Evolutionary conservation across 2,329 filamentous ascomycete species (phyloP).

Genomic region (Furcasterigmium sp.): DNA sequence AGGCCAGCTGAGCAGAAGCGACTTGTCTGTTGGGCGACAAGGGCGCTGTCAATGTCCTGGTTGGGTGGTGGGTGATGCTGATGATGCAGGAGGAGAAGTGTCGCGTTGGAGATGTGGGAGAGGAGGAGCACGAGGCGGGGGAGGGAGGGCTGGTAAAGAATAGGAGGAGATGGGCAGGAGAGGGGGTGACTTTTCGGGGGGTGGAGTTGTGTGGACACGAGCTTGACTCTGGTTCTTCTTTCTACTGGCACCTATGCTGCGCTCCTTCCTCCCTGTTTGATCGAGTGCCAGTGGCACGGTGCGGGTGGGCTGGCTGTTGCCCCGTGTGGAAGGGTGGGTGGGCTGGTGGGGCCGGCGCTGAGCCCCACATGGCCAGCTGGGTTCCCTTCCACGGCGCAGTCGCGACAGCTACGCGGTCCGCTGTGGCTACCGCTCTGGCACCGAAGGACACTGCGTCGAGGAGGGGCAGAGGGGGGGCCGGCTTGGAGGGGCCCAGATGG

Average conservation of each 20-base stretch:
- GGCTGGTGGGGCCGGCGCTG: too few species aligned
- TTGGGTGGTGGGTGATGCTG: slow-evolving; percentile 4
- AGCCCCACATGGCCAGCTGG: too few species aligned
- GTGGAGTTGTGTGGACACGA: neutral
- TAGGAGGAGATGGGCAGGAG: neutral
- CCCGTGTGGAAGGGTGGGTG: too few species aligned
- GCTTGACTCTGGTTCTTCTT: too few species aligned
- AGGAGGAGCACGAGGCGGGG: slow-evolving; percentile 1
- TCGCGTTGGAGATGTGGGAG: neutral
- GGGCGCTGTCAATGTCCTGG: slow-evolving; percentile 6
- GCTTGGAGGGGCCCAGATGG: too few species aligned
- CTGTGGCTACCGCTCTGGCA: too few species aligned
- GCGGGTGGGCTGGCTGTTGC: neutral
- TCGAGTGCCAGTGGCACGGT: neutral
- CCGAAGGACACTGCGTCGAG: too few species aligned
- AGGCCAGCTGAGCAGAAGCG: slow-evolving; percentile 10
- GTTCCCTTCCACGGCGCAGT: too few species aligned
- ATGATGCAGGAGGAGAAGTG: slow-evolving; percentile 16
- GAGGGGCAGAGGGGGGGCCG: too few species aligned
- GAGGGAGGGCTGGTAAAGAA: slow-evolving; percentile 1
- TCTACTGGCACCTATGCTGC: too few species aligned
- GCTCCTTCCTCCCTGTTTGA: neutral
- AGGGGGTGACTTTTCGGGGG: neutral
- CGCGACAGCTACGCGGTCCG: too few species aligned
- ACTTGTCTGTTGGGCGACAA: slow-evolving; percentile 10